Evolutionary conservation across 805 yeast genomes (phyloP).

Genomic region (Spathaspora boniae): DNA sequence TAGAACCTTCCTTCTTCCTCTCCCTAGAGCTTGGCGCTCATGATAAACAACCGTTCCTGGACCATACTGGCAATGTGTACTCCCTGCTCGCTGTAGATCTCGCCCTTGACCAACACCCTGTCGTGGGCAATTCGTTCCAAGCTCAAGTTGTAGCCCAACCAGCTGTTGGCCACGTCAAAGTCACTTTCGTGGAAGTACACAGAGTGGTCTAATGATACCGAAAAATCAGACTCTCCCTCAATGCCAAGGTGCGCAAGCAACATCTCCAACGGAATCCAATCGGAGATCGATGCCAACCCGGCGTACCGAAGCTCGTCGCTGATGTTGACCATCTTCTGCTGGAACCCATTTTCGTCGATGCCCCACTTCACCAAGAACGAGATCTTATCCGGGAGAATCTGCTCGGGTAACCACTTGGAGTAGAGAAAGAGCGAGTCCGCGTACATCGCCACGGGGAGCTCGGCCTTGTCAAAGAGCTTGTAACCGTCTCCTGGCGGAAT

Average conservation of each 20-base stretch:
- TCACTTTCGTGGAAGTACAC: conserved; percentile 34
- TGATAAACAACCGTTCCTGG: conserved; percentile 32
- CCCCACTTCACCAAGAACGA: conserved; percentile 30
- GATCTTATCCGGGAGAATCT: conserved; percentile 27
- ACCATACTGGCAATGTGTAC: conserved; percentile 28
- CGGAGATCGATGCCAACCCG: conserved; percentile 57
- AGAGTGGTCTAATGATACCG: conserved; percentile 32
- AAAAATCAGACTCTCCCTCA: conserved; percentile 21
- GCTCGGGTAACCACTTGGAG: conserved; percentile 14
- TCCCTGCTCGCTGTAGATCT: conserved; percentile 28
- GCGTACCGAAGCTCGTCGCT: conserved; percentile 38
- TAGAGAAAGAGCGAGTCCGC: conserved; percentile 9
- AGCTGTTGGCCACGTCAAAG: conserved; percentile 28
- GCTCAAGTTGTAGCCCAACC: conserved; percentile 26
- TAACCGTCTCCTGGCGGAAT: conserved; percentile 31
- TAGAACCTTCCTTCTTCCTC: too few relatives aligned
- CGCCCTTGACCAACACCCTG: conserved; percentile 26
- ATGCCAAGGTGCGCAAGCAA: conserved; percentile 48
- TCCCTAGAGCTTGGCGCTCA: not conserved
- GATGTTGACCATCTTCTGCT: conserved; percentile 10
- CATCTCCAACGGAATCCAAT: conserved; percentile 50
- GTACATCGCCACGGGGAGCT: conserved; percentile 10
- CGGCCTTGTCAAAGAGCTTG: conserved; percentile 13
- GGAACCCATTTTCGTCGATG: conserved; percentile 10
- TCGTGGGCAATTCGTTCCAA: conserved; percentile 30